Evolutionary conservation across 2,329 filamentous ascomycete genomes (phyloP).

Genomic region (Aspergillus melleus): DNA sequence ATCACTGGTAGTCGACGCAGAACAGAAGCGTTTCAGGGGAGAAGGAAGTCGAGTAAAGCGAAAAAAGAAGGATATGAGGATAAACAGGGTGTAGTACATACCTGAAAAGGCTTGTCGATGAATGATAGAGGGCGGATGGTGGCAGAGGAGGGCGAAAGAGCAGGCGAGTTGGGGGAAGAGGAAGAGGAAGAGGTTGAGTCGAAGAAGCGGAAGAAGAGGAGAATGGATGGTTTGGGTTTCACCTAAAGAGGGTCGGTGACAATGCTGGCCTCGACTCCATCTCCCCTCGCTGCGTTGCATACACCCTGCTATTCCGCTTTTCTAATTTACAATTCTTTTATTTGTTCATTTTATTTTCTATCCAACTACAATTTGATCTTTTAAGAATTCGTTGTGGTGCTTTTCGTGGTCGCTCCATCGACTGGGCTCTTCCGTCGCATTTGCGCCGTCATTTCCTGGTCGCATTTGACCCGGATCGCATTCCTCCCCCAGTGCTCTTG

Average conservation of each 20-base stretch:
- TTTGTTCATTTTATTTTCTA: not conserved
- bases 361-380: not conserved
- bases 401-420: not conserved
- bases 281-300: not conserved
- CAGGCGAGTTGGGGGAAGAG: slow-evolving; percentile 7
- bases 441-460: slow-evolving; percentile 3
- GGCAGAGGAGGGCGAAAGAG: slow-evolving; percentile 12
- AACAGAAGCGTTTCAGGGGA: slow-evolving; percentile 22
- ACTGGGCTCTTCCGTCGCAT: slow-evolving; percentile 3
- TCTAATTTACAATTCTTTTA: not conserved
- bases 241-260: slow-evolving; percentile 32
- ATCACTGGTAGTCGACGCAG: slow-evolving; percentile 26
- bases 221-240: slow-evolving; percentile 36
- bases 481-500: not conserved
- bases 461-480: slow-evolving; percentile 6
- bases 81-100: slow-evolving; percentile 13
- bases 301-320: not conserved
- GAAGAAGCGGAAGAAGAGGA: slow-evolving; percentile 11
- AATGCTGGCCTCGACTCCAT: not conserved
- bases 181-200: slow-evolving; percentile 13
- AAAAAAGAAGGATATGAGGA: slow-evolving; percentile 1
- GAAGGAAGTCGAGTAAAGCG: slow-evolving; percentile 5
- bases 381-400: not conserved
- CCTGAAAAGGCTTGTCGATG: slow-evolving; percentile 6
- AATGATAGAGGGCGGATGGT: slow-evolving; percentile 5